Conservation (phyloP, 495 filamentous ascomycete species). For the Staphylotrichum tortipilum region DNA sequence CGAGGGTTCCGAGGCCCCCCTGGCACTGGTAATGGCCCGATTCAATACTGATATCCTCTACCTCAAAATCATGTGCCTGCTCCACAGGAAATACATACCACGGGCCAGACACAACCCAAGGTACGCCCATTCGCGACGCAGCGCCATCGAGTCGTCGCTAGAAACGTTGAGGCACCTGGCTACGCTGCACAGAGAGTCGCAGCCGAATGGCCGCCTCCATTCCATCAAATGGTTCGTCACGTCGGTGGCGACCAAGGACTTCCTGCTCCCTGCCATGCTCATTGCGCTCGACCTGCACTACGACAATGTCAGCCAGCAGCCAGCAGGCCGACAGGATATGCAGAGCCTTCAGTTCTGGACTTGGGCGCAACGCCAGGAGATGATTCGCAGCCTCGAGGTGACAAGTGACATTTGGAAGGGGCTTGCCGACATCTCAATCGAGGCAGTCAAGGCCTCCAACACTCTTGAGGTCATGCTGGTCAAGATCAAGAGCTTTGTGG, state of each 20-base stretch:
- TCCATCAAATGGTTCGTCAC: slow-evolving; percentile 69
- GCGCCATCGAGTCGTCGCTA: slow-evolving; percentile 72
- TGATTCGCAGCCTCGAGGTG: slow-evolving; percentile 64
- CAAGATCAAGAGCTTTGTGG: slow-evolving; percentile 50
- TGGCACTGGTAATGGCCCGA: slow-evolving; percentile 71
- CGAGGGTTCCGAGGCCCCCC: slow-evolving; percentile 64
- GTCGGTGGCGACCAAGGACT: slow-evolving; percentile 70
- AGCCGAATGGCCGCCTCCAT: slow-evolving; percentile 62
- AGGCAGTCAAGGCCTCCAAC: slow-evolving; percentile 76
- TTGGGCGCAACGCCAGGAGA: slow-evolving; percentile 61
- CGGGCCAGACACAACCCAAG: slow-evolving; percentile 61
- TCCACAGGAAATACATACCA: slow-evolving; percentile 76
- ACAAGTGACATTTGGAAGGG: slow-evolving; percentile 71
- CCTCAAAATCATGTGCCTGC: slow-evolving; percentile 70
- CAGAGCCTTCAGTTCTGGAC: slow-evolving; percentile 59
- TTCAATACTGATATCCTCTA: slow-evolving; percentile 74
- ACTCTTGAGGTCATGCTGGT: slow-evolving; percentile 70
- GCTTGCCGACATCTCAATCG: slow-evolving; percentile 66
- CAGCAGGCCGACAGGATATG: slow-evolving; percentile 27
- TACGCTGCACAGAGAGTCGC: slow-evolving; percentile 66
- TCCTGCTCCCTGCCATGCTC: slow-evolving; percentile 82
- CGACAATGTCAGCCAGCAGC: slow-evolving; percentile 32
- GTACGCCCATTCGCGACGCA: slow-evolving; percentile 71
- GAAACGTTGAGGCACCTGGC: slow-evolving; percentile 65
- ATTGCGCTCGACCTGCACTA: slow-evolving; percentile 67